Conservation (phyloP, 108 stramenopile species). For the Cyclostephanos tholiformis region DNA sequence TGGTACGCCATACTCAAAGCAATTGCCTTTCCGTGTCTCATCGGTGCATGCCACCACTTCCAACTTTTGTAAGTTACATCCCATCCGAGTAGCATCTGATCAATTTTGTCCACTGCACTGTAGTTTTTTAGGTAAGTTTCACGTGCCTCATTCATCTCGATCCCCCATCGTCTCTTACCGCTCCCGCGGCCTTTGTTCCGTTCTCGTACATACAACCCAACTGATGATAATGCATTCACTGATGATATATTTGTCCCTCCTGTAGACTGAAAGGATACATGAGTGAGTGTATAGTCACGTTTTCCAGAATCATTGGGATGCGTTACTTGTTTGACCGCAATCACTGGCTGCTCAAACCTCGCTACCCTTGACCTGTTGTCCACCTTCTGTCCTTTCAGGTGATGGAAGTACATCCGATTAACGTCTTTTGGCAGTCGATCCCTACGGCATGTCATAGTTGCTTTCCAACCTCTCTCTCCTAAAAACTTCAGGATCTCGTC, state of each 20-base stretch:
- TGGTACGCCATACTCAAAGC: conserved; percentile 14
- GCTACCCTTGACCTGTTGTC: conserved; percentile 16
- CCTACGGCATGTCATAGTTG: background rate
- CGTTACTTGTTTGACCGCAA: conserved; percentile 19
- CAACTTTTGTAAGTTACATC: background rate
- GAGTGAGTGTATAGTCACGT: background rate
- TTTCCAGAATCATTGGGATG: too few species aligned
- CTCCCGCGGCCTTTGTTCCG: background rate
- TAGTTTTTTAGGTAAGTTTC: conserved; percentile 9
- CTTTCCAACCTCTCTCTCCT: too few species aligned
- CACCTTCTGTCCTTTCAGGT: background rate
- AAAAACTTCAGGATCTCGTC: too few species aligned
- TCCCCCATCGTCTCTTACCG: conserved; percentile 13
- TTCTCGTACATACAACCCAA: conserved; percentile 1
- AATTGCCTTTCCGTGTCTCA: conserved; percentile 6
- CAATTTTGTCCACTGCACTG: conserved; percentile 6
- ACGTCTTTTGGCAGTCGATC: background rate
- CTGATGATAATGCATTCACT: conserved; percentile 10
- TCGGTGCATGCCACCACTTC: conserved; percentile 31
- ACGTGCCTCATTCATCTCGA: conserved; percentile 18
- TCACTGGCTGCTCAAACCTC: conserved; percentile 25
- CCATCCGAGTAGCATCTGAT: conserved; percentile 7
- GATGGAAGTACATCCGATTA: background rate
- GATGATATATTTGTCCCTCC: conserved; percentile 9
- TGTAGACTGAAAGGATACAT: conserved; percentile 31